phyloP scores from a whole-genome alignment of 805 yeast genomes.

The Barnettozyma sp. region DNA sequence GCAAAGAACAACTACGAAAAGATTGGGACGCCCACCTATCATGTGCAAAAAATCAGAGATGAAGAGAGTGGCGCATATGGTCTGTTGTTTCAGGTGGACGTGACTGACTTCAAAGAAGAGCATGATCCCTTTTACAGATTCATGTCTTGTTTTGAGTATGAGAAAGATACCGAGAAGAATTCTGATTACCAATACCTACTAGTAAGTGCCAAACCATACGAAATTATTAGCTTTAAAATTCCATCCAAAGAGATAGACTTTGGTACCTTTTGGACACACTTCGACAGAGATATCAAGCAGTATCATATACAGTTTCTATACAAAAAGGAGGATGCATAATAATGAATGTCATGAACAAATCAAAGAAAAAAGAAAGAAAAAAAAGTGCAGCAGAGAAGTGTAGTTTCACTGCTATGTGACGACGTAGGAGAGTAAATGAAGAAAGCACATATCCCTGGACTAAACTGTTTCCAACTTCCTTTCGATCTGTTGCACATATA shows the following conservation, averaged over 20 bases:
- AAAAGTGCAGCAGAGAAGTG: too few species aligned
- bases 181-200: slow-evolving; percentile 61
- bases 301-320: slow-evolving; percentile 51
- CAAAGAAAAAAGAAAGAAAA: not conserved
- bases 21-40: slow-evolving; percentile 71
- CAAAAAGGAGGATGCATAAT: slow-evolving; percentile 1
- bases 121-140: slow-evolving; percentile 61
- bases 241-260: slow-evolving; percentile 47
- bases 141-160: slow-evolving; percentile 71
- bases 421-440: too few species aligned
- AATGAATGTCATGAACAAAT: not conserved
- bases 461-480: slow-evolving; percentile 4
- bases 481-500: slow-evolving; percentile 6
- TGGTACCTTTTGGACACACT: slow-evolving; percentile 55
- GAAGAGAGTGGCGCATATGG: slow-evolving; percentile 55
- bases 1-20: slow-evolving; percentile 15
- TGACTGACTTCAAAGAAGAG: slow-evolving; percentile 39
- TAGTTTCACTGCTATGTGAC: too few species aligned
- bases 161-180: slow-evolving; percentile 40
- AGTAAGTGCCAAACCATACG: slow-evolving; percentile 86
- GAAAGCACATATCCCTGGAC: too few species aligned
- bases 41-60: slow-evolving; percentile 62
- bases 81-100: slow-evolving; percentile 52
- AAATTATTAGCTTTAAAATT: slow-evolving; percentile 67
- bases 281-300: slow-evolving; percentile 64